Base-by-base conservation (phyloP, 495 filamentous ascomycete species). In the Aspergillus olivimuriae region DNA sequence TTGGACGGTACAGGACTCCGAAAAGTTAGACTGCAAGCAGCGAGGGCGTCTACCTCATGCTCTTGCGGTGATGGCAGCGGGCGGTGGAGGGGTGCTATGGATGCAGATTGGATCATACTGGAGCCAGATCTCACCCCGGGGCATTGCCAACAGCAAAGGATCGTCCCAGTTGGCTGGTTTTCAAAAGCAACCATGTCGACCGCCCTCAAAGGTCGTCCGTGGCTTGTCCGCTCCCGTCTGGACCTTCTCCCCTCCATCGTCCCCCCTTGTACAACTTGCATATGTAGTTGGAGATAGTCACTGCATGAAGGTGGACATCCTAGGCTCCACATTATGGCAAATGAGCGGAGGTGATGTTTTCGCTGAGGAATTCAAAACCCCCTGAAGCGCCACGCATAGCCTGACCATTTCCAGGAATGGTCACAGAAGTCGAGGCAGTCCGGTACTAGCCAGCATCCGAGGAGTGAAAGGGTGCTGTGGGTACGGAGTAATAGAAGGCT, bases 181-280 rank as follows among this genome's bases (percentile, higher is more conserved):
- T 28, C 24, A 5, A 28, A 28, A 28, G 24, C 24, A 28, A 28
- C 24, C 24, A 28, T 28, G 24, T 28, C 24, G 24, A 28, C 11
- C 6, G 24, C n/a, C n/a, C n/a, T n/a, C n/a, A n/a, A n/a, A n/a
- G 28, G 6, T 35, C 33, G 35, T 19, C 42, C 39, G 43, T 48
- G 46, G 45, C 46, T 46, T 46, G 36, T 30, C 38, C 34, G 9
- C 14, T 4, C 18, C 41, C 15, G 14, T 4, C 37, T n/a, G 20
- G 20, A 4, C 17, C 22, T 23, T 28, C 10, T 10, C 17, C 28
- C n/a, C 24, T 41, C 17, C 17, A 6, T 43, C 26, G 5, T 21
- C 43, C 38, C 32, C 48, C 51, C 55, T 54, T 52, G 55, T 52
- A 54, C 55, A 46, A 54, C 45, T 42, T 54, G 48, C 55, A 53